Base-by-base conservation (phyloP, 805 yeast species). In the Saccharomyces mikatae region DNA sequence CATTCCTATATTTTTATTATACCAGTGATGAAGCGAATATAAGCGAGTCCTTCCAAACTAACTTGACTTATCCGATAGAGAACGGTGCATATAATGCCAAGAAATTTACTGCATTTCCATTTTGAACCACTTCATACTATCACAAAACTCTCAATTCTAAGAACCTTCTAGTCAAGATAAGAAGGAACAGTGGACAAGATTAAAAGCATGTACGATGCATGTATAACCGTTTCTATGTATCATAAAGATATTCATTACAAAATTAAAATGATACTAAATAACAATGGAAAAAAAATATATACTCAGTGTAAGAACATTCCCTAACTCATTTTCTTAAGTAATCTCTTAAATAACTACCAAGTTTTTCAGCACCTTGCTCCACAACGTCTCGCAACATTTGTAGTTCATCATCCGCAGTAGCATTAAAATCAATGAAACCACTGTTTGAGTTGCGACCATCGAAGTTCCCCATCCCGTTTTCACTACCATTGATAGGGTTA, bases 281-380 rank as follows among this genome's bases (percentile, higher is more conserved):
- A 22, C 47, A 28, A 17, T 22, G 49, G 26, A 26, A 11, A 36
- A 36, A 36, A 36, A 17, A 36, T 22, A 13, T 44, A 36, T 48
- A 27, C 14, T 9, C 30, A 46, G 41, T 50, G 22, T 4, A 31
- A 48, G 52, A 31, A 48, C 41, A 46, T 14, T 3, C 9, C 9
- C 27, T n/a, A 21, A 13, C 31, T 55, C 56, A 71, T 49, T 68
- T 75, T 65, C 81, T 81, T 68, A 92, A 74, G 65, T 88, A 89
- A 67, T 92, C 97, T 64, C 98, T 82, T 74, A 94, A 76, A 67
- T 86, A 83, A 29, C 85, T 86, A 29, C 95, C 89, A 54, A 92
- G 76, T 72, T 88, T 90, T 66, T 84, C 87, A 26, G 97, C 98
- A 56, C 98, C 98, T 60, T 83, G 87, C 71, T 92, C 98, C 59